A percentile compares a stretch with the other conserved stretches of the same genome.
phyloP scores from a whole-genome alignment of 331 rosid species.

The Telfairia occidentalis region DNA sequence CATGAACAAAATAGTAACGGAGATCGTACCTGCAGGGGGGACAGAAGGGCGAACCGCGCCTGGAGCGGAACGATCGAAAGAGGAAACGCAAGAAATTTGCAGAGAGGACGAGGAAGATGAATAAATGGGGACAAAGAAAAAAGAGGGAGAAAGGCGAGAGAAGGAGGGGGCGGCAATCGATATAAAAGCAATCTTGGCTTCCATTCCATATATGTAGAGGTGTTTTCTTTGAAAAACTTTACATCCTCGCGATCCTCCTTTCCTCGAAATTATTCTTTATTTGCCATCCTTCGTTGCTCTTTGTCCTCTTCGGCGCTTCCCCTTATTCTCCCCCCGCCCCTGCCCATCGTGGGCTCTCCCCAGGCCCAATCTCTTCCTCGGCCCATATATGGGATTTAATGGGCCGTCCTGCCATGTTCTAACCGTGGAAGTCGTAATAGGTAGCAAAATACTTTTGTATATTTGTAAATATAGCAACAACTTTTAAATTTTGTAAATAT shows the following conservation, averaged over 20 bases:
- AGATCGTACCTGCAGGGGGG: not conserved
- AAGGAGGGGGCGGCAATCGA: constrained; percentile 5
- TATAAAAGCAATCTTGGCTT: constrained; percentile 11
- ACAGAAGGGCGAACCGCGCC: not conserved
- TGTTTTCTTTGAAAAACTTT: constrained; percentile 12
- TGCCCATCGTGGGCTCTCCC: not conserved
- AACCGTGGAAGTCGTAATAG: too few species aligned
- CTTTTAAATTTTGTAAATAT: too few species aligned
- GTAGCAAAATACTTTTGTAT: too few species aligned
- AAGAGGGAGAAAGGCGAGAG: not conserved
- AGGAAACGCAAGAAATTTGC: not conserved
- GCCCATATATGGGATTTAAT: not conserved
- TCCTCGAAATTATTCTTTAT: constrained; percentile 18
- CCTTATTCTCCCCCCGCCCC: not conserved
- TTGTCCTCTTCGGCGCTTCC: constrained; percentile 13
- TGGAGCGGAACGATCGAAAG: not conserved
- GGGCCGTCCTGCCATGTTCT: not conserved
- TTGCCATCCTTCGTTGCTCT: constrained; percentile 16
- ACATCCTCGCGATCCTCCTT: constrained; percentile 13
- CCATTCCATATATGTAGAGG: constrained; percentile 16
- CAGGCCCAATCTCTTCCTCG: not conserved
- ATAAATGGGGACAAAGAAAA: not conserved
- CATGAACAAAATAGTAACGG: not conserved
- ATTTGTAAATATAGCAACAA: too few species aligned
- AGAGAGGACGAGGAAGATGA: not conserved